These are phyloP conservation scores for Metarhizium anisopliae DNA, from an alignment of 2,329 filamentous ascomycete genomes.

Conservation along the genomic window DNA sequence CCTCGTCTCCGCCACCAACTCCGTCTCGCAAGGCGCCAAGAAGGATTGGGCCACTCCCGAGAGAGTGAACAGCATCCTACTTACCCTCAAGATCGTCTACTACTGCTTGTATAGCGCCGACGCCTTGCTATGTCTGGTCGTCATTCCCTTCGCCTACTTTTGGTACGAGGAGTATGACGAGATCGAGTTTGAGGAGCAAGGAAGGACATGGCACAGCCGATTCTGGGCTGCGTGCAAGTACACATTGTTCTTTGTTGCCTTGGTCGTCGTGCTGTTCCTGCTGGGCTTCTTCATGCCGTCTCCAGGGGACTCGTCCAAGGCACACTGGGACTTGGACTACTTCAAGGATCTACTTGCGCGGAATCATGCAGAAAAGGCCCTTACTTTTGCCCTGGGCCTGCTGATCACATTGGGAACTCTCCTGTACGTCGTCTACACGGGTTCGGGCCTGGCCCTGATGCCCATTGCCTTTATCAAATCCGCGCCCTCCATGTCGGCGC, in stretches of 20 bases:
- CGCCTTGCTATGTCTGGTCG: slow-evolving; percentile 75
- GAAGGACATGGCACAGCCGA: slow-evolving; percentile 59
- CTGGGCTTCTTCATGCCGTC: slow-evolving; percentile 91
- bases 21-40: slow-evolving; percentile 66
- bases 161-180: slow-evolving; percentile 98
- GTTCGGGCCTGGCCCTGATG: slow-evolving; percentile 76
- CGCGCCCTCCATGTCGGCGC: slow-evolving; percentile 75
- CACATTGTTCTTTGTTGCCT: slow-evolving; percentile 71
- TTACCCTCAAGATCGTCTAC: slow-evolving; percentile 80
- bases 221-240: slow-evolving; percentile 86
- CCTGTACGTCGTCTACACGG: slow-evolving; percentile 83
- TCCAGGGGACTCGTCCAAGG: slow-evolving; percentile 54
- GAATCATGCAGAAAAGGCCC: slow-evolving; percentile 84
- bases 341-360: slow-evolving; percentile 71
- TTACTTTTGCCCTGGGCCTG: slow-evolving; percentile 85
- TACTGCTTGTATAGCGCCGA: slow-evolving; percentile 90
- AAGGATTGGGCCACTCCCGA: slow-evolving; percentile 92
- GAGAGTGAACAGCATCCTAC: slow-evolving; percentile 66
- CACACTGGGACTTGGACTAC: slow-evolving; percentile 76
- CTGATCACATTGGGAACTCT: slow-evolving; percentile 79
- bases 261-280: slow-evolving; percentile 77
- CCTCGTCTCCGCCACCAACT: slow-evolving; percentile 80
- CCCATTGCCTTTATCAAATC: slow-evolving; percentile 90
- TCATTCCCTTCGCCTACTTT: slow-evolving; percentile 95
- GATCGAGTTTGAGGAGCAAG: slow-evolving; percentile 74